Conservation (phyloP, 2,329 filamentous ascomycete genomes). For the Alternaria conjuncta region DNA sequence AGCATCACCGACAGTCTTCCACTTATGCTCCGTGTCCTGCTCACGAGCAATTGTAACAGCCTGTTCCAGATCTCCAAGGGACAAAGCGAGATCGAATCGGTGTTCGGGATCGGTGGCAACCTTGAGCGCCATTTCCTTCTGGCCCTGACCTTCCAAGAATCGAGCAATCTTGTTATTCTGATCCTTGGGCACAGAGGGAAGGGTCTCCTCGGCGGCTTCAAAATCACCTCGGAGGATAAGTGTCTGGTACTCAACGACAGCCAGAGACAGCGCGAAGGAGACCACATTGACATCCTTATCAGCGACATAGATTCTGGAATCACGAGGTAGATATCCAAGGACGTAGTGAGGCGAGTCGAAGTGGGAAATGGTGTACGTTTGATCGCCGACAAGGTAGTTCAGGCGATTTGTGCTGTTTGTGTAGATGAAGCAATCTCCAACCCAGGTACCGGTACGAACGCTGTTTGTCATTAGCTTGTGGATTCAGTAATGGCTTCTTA, state of each 20-base stretch:
- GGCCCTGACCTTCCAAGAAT: conserved; percentile 95
- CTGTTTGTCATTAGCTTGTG: conserved; percentile 50
- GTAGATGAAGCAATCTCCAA: conserved; percentile 99
- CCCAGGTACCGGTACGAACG: conserved; percentile 94
- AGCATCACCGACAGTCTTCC: conserved; percentile 95
- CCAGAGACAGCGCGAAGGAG: conserved; percentile 88
- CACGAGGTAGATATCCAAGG: conserved; percentile 91
- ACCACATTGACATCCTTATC: conserved; percentile 95
- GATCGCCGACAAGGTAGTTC: conserved; percentile 97
- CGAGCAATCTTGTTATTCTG: conserved; percentile 98
- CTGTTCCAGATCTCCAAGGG: conserved; percentile 81
- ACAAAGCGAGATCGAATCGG: conserved; percentile 90
- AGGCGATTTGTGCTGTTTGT: conserved; percentile 95
- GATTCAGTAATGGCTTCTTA: conserved; percentile 16
- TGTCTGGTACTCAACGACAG: conserved; percentile 96
- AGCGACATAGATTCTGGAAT: conserved; percentile 92
- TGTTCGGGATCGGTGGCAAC: conserved; percentile 95
- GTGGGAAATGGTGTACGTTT: conserved; percentile 96
- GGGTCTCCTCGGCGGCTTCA: conserved; percentile 85
- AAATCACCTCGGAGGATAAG: conserved; percentile 92
- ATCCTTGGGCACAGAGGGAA: conserved; percentile 83
- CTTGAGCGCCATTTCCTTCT: conserved; percentile 93
- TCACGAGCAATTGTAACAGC: conserved; percentile 83
- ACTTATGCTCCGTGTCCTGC: conserved; percentile 92
- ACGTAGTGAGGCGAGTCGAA: conserved; percentile 96